Base-by-base conservation (phyloP, 2,329 filamentous ascomycete species). In the Microascus cirrosus region DNA sequence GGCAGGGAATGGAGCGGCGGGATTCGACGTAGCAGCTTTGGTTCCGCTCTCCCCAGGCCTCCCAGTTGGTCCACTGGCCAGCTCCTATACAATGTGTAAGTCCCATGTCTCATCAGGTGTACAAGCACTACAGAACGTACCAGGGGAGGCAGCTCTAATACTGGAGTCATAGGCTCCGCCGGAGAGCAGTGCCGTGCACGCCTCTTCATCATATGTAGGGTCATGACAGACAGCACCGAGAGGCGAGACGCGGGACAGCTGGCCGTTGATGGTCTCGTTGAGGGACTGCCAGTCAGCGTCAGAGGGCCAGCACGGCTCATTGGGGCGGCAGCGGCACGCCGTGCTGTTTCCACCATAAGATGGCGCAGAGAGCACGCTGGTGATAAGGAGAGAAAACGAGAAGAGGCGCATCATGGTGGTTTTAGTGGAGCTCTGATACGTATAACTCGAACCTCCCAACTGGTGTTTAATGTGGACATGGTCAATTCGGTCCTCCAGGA, bases 261-360 rank as follows among this genome's bases (percentile, higher is more conserved):
- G 70, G 1, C 79, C 80, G 24, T 70, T 68, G 2, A 84, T 69
- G 1, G 80, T 75, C 15, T 65, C 57, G 63, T 85, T 83, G 56
- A 86, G 74, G 0, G 63, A 58, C 7, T 68, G 62, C 82, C 82
- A 86, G 5, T 68, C 66, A 1, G 63, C 53, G 0, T 61, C 24
- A 0, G 68, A 67, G 0, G 83, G 83, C 81, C 82, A 86, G 63
- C 73, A 75, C 1, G 61, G n/a, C 58, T 84, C 78, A 18, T 74
- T 75, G 0, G 82, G 81, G 45, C 77, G 71, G 65, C 73, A 76
- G 13, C 71, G 71, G 63, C 77, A 80, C 13, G 15, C 13, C 39
- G 13, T 15, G 39, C 15, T 15, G 28, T 32, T 32, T 32, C 8
- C 28, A 18, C 39, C 39, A 18, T 45, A n/a, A 18, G 13, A n/a